Conservation (phyloP, 1,139 yeast species). For the Saccharomycopsis crataegensis region DNA sequence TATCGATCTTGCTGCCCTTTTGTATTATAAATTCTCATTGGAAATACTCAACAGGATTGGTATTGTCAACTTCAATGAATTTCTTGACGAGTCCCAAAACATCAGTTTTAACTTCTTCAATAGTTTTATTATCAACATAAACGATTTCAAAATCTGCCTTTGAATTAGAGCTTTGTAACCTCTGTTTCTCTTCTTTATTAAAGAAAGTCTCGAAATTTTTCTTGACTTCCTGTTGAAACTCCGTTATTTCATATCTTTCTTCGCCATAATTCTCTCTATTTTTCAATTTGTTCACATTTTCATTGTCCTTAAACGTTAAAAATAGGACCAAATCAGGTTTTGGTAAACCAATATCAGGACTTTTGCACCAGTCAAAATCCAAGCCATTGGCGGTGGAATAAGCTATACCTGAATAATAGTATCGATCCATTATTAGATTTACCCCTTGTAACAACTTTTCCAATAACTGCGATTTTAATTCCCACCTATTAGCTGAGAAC, state of each 20-base stretch:
- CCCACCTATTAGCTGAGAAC: constrained; percentile 96
- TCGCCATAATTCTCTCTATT: constrained; percentile 80
- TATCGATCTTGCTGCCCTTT: neutral
- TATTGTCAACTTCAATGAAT: constrained; percentile 6
- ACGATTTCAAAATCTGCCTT: constrained; percentile 37
- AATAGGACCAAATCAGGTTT: constrained; percentile 81
- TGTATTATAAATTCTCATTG: neutral
- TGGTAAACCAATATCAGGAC: constrained; percentile 80
- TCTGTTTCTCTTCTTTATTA: constrained; percentile 26
- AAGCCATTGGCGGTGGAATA: constrained; percentile 84
- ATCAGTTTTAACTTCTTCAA: constrained; percentile 44
- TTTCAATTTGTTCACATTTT: constrained; percentile 38
- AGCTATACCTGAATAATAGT: constrained; percentile 89
- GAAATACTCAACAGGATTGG: constrained; percentile 3
- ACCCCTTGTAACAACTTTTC: constrained; percentile 43
- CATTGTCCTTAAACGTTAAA: constrained; percentile 44
- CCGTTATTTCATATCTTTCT: constrained; percentile 75
- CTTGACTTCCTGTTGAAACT: constrained; percentile 67
- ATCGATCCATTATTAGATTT: constrained; percentile 71
- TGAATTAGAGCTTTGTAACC: constrained; percentile 18
- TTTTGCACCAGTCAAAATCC: constrained; percentile 64
- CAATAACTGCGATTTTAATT: constrained; percentile 45
- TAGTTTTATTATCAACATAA: constrained; percentile 52
- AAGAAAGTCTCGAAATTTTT: constrained; percentile 46
- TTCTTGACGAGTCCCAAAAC: constrained; percentile 15